Evolutionary conservation across 1,284 basidiomycete species (phyloP), one percentile per base, ranked within the genome.

Genomic region (Pterulicium gracile): DNA sequence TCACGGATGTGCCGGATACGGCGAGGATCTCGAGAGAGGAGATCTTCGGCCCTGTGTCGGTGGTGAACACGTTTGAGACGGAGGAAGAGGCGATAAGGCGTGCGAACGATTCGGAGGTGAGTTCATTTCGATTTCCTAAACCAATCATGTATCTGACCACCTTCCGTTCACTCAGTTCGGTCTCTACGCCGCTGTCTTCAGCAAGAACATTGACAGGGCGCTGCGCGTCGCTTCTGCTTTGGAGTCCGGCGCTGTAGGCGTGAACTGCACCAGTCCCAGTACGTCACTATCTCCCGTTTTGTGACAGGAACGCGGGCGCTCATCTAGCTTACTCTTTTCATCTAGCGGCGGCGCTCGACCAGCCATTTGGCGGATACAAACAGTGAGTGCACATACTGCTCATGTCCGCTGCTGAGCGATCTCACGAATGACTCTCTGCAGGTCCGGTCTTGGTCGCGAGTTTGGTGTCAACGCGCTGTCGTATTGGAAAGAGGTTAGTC

Each of bases 81-180:
- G 36, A 39, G 36, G 36, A 39, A 39, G 36, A 39, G 36, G 46
- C 27, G 12, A 43, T 47, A 14, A 10, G 27, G 21, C 46, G 46
- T 12, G 46, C 46, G 14, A 47, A 47, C 22, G 46, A 42, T 24
- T 15, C 41, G 7, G 36, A 47, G 23, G 42, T 43, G 43, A 34
- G 46, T 41, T n/a, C n/a, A n/a, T n/a, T n/a, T 13, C 23, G n/a
- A n/a, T n/a, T n/a, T n/a, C n/a, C n/a, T n/a, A n/a, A n/a, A n/a
- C n/a, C n/a, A n/a, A n/a, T n/a, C n/a, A n/a, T n/a, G n/a, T n/a
- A n/a, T n/a, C n/a, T n/a, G n/a, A n/a, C n/a, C n/a, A n/a, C n/a
- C n/a, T n/a, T n/a, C n/a, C n/a, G n/a, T 13, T 17, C 19, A 43
- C n/a, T n/a, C n/a, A n/a, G 42, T 43, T 21, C 20, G 42, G 42